Base-by-base conservation (phyloP, 1,284 basidiomycete genomes). In the Mycosarcoma mackinlayi region DNA sequence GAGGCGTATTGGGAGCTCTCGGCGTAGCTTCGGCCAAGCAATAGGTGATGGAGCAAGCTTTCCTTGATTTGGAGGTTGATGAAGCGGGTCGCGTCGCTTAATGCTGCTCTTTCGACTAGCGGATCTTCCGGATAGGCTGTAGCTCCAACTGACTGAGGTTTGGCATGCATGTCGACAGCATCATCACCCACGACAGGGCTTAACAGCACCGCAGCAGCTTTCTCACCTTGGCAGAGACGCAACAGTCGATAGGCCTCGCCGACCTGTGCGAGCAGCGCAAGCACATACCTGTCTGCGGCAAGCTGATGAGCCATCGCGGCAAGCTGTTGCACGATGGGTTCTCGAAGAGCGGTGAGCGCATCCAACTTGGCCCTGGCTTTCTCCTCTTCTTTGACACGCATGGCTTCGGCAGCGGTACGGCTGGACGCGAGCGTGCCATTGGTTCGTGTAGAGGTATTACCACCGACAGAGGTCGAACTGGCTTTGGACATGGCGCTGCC, bases 1-100 rank as follows among this genome's bases (percentile, higher is more conserved):
- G 65, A 56, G 4, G 73, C 61, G 51, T 81, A 82, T 39, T 70
- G 66, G 19, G 71, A 67, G 57, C 70, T 51, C 33, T 82, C 78
- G 53, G 79, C 73, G 49, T 72, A 65, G 18, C 65, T 70, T 19
- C 79, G 61, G 13, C 65, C 80, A 1, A 81, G 47, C 23, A 82
- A 53, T 28, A 70, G 65, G 23, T 77, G 69, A 21, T 78, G 58
- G 8, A 65, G 24, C 1, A 75, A 35, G 33, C 60, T 73, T 55
- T 76, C 61, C 27, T 59, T 64, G 31, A 66, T 23, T 16, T 53
- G 51, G 10, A 46, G 34, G 16, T 64, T 59, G 40, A 73, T 44
- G 14, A 37, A 14, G 6, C 50, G 48, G 10, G 30, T 41, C 3
- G 40, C 14, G 24, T 62, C 60, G 24, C 24, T 25, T 2, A 30